A percentile compares a stretch with the other conserved stretches of the same genome.
Evolutionary conservation across 2,329 filamentous ascomycete genomes (phyloP).

Genomic region (Talaromyces atroroseus): DNA sequence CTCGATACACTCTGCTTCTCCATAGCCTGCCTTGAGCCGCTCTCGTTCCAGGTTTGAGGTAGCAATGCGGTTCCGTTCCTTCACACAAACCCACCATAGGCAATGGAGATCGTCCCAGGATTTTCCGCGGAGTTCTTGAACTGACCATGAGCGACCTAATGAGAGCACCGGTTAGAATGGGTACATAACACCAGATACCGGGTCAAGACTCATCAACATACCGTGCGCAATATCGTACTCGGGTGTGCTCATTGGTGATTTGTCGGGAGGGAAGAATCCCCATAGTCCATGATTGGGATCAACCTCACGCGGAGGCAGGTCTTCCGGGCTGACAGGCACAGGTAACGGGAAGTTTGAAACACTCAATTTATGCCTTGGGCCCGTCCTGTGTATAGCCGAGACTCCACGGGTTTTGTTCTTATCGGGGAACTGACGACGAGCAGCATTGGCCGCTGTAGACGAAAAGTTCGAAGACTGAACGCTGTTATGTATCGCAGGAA

Average conservation of each 20-base stretch:
- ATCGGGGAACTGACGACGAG: slow-evolving; percentile 57
- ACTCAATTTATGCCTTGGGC: slow-evolving; percentile 67
- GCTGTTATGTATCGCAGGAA: slow-evolving; percentile 35
- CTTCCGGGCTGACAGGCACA: slow-evolving; percentile 58
- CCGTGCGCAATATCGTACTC: slow-evolving; percentile 66
- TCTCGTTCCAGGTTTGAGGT: slow-evolving; percentile 67
- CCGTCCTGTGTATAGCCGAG: slow-evolving; percentile 72
- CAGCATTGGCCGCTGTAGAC: slow-evolving; percentile 48
- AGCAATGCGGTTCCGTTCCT: slow-evolving; percentile 83
- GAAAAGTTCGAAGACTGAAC: slow-evolving; percentile 39
- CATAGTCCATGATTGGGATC: slow-evolving; percentile 81
- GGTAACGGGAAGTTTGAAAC: slow-evolving; percentile 69
- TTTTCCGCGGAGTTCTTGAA: slow-evolving; percentile 79
- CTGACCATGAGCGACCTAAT: slow-evolving; percentile 70
- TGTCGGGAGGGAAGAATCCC: slow-evolving; percentile 76
- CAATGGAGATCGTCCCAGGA: slow-evolving; percentile 89
- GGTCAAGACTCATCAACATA: slow-evolving; percentile 27
- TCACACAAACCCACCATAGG: slow-evolving; percentile 91
- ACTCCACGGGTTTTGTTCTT: slow-evolving; percentile 75
- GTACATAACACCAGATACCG: slow-evolving; percentile 14
- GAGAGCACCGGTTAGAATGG: background rate
- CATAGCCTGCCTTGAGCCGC: slow-evolving; percentile 65
- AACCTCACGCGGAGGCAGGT: slow-evolving; percentile 42
- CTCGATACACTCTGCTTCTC: slow-evolving; percentile 59
- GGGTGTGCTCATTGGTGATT: slow-evolving; percentile 65